phyloP scores from a whole-genome alignment of 805 yeast species.

The Saccharomycopsis guyanensis region DNA sequence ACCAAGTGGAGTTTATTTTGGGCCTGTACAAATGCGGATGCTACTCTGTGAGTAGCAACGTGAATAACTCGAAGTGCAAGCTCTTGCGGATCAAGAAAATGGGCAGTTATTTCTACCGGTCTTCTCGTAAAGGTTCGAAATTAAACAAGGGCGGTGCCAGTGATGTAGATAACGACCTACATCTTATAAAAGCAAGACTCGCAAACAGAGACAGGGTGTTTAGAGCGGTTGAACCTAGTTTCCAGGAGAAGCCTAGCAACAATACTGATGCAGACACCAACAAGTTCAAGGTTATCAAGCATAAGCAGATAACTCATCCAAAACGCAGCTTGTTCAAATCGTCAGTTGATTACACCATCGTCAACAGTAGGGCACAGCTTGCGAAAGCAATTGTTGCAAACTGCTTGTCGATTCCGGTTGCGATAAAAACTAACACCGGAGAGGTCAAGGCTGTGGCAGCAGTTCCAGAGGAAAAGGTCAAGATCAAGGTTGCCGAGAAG shows the following conservation, averaged over 20 bases:
- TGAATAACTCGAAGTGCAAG: slow-evolving; percentile 43
- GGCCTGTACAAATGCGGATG: slow-evolving; percentile 62
- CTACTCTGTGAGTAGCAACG: slow-evolving; percentile 25
- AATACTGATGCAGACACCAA: background rate
- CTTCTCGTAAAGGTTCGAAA: slow-evolving; percentile 41
- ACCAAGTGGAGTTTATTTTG: slow-evolving; percentile 54
- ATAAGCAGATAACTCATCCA: slow-evolving; percentile 4
- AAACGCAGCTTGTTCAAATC: background rate
- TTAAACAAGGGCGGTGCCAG: slow-evolving; percentile 32
- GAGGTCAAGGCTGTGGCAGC: background rate
- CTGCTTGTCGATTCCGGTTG: slow-evolving; percentile 27
- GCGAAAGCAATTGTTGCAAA: slow-evolving; percentile 19
- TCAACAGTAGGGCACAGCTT: slow-evolving; percentile 11
- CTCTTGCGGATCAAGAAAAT: slow-evolving; percentile 55
- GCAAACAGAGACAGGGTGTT: slow-evolving; percentile 7
- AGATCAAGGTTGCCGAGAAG: background rate
- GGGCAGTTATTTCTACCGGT: slow-evolving; percentile 50
- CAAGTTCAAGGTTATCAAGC: background rate
- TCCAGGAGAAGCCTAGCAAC: background rate
- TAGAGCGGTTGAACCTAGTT: no score
- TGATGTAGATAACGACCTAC: slow-evolving; percentile 23
- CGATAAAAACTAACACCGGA: slow-evolving; percentile 9
- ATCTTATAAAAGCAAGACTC: slow-evolving; percentile 6
- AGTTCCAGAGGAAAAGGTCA: background rate
- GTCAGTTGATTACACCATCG: slow-evolving; percentile 8